A percentile compares a stretch with the other conserved stretches of the same genome.
These are phyloP conservation scores for Pachysandra terminalis DNA, from an alignment of 164 flowering plant species.

Conservation along the genomic window DNA sequence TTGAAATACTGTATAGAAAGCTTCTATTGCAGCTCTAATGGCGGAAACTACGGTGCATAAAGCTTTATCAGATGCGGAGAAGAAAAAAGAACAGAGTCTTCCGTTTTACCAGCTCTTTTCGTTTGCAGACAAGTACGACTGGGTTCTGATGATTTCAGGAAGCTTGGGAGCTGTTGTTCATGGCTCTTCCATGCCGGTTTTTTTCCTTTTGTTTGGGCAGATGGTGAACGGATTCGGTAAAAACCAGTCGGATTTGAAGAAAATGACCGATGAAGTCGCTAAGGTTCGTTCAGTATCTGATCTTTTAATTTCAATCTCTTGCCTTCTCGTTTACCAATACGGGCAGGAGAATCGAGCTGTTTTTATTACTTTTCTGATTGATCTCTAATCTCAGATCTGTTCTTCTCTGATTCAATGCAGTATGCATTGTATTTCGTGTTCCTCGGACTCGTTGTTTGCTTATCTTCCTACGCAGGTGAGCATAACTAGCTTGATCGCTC, in stretches of 20 bases:
- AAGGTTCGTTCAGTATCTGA: slow-evolving; percentile 42
- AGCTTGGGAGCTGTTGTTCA: slow-evolving; percentile 46
- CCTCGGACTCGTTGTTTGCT: slow-evolving; percentile 84
- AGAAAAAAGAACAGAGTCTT: slow-evolving; percentile 45
- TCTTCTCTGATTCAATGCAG: slow-evolving; percentile 41
- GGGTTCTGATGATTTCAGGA: slow-evolving; percentile 35
- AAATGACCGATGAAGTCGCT: slow-evolving; percentile 79
- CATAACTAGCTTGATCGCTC: not conserved
- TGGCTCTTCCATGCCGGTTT: slow-evolving; percentile 58
- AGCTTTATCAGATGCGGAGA: slow-evolving; percentile 31
- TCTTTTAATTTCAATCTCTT: not conserved
- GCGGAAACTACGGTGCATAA: not conserved
- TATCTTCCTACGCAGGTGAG: slow-evolving; percentile 88
- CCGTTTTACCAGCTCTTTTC: slow-evolving; percentile 48
- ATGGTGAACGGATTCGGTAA: slow-evolving; percentile 66
- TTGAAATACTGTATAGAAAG: not conserved
- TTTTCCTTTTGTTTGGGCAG: slow-evolving; percentile 50
- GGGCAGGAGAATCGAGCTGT: not conserved
- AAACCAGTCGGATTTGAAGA: slow-evolving; percentile 68
- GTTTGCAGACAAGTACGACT: slow-evolving; percentile 47
- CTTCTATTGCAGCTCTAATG: not conserved
- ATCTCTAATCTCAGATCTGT: slow-evolving; percentile 26
- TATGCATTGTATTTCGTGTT: slow-evolving; percentile 91
- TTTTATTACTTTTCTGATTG: too few species aligned
- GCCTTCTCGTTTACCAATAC: too few species aligned